These are phyloP conservation scores for Davidsoniella australis DNA, from an alignment of 2,329 filamentous ascomycete genomes.

Conservation along the genomic window DNA sequence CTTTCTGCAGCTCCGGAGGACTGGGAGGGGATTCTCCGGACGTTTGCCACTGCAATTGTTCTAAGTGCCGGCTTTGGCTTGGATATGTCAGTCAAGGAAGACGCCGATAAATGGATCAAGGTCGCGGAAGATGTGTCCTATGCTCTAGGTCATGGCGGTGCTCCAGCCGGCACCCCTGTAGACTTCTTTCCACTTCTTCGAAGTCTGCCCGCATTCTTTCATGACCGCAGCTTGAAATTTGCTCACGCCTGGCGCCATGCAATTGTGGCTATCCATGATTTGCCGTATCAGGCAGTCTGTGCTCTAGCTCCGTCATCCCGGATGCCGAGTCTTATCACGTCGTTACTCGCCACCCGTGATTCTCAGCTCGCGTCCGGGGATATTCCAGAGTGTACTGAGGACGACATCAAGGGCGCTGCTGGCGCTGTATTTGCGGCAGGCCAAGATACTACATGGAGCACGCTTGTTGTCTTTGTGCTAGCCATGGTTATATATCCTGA, in stretches of 20 bases:
- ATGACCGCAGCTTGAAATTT: conserved; percentile 19
- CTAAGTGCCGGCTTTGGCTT: conserved; percentile 27
- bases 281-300: conserved; percentile 25
- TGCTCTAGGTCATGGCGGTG: conserved; percentile 18
- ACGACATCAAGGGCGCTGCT: conserved; percentile 27
- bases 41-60: conserved; percentile 26
- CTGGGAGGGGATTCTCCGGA: conserved; percentile 22
- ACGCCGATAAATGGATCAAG: conserved; percentile 22
- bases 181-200: conserved; percentile 26
- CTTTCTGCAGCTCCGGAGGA: conserved; percentile 18
- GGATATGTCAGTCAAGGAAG: conserved; percentile 4
- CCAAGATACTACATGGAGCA: conserved; percentile 26
- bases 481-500: conserved; percentile 26
- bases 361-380: conserved; percentile 19
- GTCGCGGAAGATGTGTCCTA: conserved; percentile 20
- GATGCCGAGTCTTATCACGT: conserved; percentile 22
- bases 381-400: conserved; percentile 23
- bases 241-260: conserved; percentile 19
- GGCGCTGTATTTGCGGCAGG: conserved; percentile 29
- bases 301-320: conserved; percentile 17
- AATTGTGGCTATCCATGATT: conserved; percentile 26
- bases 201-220: conserved; percentile 22
- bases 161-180: conserved; percentile 20
- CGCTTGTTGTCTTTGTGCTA: conserved; percentile 28
- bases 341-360: conserved; percentile 25